Conservation (phyloP, 139 green algal species). For the Spirogloea muscicola region DNA sequence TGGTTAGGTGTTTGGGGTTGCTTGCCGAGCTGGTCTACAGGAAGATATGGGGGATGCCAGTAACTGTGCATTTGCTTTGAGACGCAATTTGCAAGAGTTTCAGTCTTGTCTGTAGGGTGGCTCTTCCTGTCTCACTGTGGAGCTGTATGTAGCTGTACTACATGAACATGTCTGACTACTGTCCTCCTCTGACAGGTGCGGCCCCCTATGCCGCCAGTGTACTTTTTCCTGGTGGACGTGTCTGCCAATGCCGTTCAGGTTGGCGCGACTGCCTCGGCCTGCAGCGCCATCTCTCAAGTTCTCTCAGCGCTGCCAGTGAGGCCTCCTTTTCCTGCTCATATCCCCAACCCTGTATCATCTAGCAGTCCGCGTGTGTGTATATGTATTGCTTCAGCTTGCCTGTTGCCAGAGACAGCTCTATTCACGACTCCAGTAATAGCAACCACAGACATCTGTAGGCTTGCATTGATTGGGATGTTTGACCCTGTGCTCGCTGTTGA, state of each 20-base stretch:
- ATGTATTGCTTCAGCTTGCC: not conserved
- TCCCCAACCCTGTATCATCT: not conserved
- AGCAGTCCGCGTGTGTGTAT: no score
- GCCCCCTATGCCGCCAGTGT: constrained; percentile 75
- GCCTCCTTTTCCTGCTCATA: not conserved
- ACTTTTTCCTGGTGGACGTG: constrained; percentile 87
- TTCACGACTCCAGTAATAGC: not conserved
- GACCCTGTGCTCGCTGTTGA: not conserved
- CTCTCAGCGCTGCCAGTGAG: constrained; percentile 30
- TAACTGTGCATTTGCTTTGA: not conserved
- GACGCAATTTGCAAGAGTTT: not conserved
- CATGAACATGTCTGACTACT: not conserved
- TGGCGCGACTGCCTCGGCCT: constrained; percentile 59
- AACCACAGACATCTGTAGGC: not conserved
- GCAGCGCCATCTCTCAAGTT: constrained; percentile 52
- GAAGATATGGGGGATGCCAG: no score
- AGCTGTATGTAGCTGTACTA: not conserved
- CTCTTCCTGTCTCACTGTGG: not conserved
- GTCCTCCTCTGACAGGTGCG: constrained; percentile 52
- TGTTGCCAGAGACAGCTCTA: not conserved
- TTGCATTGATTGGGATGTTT: not conserved
- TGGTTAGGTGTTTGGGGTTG: not conserved
- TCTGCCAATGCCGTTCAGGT: constrained; percentile 58
- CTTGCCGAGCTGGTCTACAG: no score
- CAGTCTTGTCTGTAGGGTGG: not conserved